Conservation (phyloP, 352 stramenopile species). For the Stramenopiles sp. region DNA sequence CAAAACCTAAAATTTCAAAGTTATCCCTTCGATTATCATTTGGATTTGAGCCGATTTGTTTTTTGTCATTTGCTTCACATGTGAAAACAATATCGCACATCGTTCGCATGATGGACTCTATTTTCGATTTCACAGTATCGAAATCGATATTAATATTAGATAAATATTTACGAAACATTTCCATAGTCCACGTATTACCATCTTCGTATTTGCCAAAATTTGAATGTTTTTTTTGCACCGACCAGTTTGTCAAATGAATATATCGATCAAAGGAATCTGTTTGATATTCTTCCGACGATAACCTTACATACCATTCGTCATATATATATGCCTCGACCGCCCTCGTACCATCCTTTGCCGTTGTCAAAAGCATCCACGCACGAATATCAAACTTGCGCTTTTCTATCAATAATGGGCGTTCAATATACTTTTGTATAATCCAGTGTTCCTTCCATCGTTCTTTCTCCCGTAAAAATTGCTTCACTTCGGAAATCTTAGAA, state of each 20-base stretch:
- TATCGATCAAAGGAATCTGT: conserved; percentile 20
- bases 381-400: conserved; percentile 34
- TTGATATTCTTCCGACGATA: conserved; percentile 9
- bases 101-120: not conserved
- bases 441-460: conserved; percentile 24
- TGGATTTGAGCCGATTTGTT: not conserved
- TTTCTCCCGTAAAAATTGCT: conserved; percentile 17
- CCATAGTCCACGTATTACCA: conserved; percentile 24
- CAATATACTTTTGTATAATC: conserved; percentile 30
- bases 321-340: conserved; percentile 17
- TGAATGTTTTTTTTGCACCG: conserved; percentile 29
- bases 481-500: conserved; percentile 11
- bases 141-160: conserved; percentile 1
- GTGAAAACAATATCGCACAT: conserved; percentile 8
- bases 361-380: conserved; percentile 23
- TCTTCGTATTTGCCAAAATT: conserved; percentile 20
- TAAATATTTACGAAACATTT: conserved; percentile 13
- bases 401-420: conserved; percentile 29
- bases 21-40: conserved; percentile 2
- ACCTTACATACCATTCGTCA: not conserved
- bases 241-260: conserved; percentile 35
- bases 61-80: not conserved
- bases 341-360: conserved; percentile 15
- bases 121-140: not conserved
- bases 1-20: conserved; percentile 3